phyloP scores from a whole-genome alignment of 768 basidiomycete species.

The Leccinum subtestaceum region DNA sequence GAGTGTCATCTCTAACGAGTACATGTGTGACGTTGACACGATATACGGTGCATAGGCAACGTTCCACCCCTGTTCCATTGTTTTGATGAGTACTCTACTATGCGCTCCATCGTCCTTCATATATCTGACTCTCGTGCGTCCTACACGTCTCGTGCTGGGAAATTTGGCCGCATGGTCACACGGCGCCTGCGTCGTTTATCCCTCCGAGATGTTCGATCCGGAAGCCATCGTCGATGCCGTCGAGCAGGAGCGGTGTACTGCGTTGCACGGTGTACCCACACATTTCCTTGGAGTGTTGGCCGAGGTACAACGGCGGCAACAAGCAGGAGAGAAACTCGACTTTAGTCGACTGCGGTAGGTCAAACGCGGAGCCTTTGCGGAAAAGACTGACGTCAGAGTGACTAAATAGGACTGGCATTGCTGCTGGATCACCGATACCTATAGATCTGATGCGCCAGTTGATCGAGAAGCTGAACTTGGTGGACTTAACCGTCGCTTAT shows the following conservation, averaged over 20 bases:
- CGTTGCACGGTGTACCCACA: conserved; percentile 82
- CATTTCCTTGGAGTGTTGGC: conserved; percentile 75
- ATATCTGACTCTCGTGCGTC: conserved; percentile 12
- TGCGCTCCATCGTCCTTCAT: conserved; percentile 1
- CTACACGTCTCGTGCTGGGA: conserved; percentile 71
- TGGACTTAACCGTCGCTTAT: conserved; percentile 73
- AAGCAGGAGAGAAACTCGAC: conserved; percentile 45
- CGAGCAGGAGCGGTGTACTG: conserved; percentile 67
- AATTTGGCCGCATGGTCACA: conserved; percentile 79
- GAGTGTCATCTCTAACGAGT: conserved; percentile 18
- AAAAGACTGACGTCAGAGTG: neutral
- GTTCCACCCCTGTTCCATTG: conserved; percentile 85
- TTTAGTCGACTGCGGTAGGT: conserved; percentile 52
- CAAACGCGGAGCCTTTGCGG: no score
- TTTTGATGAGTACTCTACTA: conserved; percentile 67
- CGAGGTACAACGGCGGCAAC: conserved; percentile 58
- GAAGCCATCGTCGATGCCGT: conserved; percentile 67
- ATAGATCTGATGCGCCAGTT: conserved; percentile 77
- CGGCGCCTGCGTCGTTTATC: conserved; percentile 72
- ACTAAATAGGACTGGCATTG: conserved; percentile 68
- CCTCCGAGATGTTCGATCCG: conserved; percentile 64
- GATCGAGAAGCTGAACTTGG: conserved; percentile 63
- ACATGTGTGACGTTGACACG: neutral
- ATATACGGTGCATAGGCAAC: conserved; percentile 51
- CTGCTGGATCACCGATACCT: conserved; percentile 76